Evolutionary conservation across 495 filamentous ascomycete species (phyloP), one percentile per base, ranked within the genome.

Genomic region (Sporormia fimetaria): DNA sequence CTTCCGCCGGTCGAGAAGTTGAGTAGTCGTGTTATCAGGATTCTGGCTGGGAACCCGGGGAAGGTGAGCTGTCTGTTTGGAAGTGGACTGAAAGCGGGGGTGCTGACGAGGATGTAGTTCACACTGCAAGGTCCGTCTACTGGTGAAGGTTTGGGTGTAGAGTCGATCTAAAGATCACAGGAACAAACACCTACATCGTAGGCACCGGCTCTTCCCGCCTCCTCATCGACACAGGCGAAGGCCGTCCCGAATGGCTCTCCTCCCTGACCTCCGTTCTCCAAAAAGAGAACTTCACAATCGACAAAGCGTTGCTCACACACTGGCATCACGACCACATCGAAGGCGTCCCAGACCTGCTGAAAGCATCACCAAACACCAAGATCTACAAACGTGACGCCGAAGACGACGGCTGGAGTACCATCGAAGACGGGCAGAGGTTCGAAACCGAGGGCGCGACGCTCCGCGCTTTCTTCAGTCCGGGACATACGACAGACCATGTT

Each of bases 401-500:
- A 2, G 41, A n/a, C n/a, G 56, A 5, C 59, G 61, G 4, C 58
- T 68, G 22, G 41, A 23, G 15, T 38, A 58, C 57, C 35, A 65
- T 65, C 12, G 44, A 60, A 4, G 75, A 93, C 50, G 80, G 80
- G 0, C 80, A 94, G 59, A 59, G 57, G 1, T 94, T 96, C 44
- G 23, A 54, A 3, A 77, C 83, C 0, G 74, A 82, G 21, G 90
- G 87, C 4, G 86, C 79, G 2, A 84, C 78, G 0, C 54, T 98
- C 22, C 74, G 64, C 2, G 87, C 86, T 2, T 63, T 76, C 5
- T 70, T 84, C 59, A 82, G 80, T 0, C 90, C 90, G 0, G 90
- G 90, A 1, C 90, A 98, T 57, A 81, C 90, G 0, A 61, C 58
- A 2, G 90, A 98, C 53, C 90, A 96, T 58, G 81, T 90, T 73